phyloP scores from a whole-genome alignment of 768 basidiomycete genomes.

The Trametes cubensis region DNA sequence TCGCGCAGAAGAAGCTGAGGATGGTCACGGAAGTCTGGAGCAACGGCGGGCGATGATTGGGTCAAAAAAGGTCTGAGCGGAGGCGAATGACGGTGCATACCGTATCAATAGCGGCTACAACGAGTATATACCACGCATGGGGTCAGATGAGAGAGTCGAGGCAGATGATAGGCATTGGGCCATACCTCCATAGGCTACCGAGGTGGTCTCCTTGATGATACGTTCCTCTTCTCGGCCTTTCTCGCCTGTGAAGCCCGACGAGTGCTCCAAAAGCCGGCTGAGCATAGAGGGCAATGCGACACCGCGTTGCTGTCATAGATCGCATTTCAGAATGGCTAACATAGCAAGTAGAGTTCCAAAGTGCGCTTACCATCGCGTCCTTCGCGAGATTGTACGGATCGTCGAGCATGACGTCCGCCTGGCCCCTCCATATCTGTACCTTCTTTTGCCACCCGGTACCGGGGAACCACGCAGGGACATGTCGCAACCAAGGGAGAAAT shows the following conservation, averaged over 20 bases:
- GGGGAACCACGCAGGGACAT: conserved; percentile 65
- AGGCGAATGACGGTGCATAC: neutral
- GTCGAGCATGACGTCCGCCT: conserved; percentile 63
- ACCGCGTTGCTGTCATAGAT: neutral
- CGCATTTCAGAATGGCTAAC: too few species aligned
- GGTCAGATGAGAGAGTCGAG: neutral
- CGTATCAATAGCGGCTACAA: conserved; percentile 4
- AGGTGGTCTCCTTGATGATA: conserved; percentile 11
- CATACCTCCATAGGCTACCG: conserved; percentile 13
- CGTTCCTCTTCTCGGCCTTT: neutral
- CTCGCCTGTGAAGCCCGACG: neutral
- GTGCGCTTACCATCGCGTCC: conserved; percentile 48
- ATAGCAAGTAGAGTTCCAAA: too few species aligned
- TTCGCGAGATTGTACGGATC: conserved; percentile 59
- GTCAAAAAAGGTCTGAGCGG: too few species aligned
- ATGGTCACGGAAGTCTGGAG: neutral
- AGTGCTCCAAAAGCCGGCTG: neutral
- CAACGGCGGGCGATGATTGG: too few species aligned
- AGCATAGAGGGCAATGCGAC: neutral
- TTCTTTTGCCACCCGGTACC: conserved; percentile 63
- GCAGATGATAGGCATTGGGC: neutral
- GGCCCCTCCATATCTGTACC: conserved; percentile 57
- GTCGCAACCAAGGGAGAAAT: conserved; percentile 40
- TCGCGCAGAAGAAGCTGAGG: conserved; percentile 13
- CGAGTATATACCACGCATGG: too few species aligned